Base-by-base conservation (phyloP, 495 filamentous ascomycete species). In the Sporormia fimetaria region DNA sequence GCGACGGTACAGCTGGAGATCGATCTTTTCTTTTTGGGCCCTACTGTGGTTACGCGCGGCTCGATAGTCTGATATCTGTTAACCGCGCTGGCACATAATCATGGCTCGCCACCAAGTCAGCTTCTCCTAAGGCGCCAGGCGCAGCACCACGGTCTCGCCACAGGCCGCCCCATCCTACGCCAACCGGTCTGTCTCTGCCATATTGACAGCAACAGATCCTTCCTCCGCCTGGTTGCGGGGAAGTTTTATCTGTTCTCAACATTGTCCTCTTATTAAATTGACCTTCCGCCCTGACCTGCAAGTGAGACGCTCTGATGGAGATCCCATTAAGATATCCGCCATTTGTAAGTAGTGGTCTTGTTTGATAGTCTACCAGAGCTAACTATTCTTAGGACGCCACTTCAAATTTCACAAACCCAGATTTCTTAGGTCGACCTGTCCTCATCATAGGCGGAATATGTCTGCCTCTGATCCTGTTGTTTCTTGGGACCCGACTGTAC, bases 401-500 rank as follows among this genome's bases (percentile, higher is more conserved):
- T 16, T 24, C 46, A n/a, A 34, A 49, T 35, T 49, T 49, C 21
- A 33, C 11, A 8, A 33, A 44, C 33, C 46, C 40, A 8, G 8
- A 15, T 9, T 49, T 43, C 23, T n/a, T 49, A 16, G 46, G 46
- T n/a, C n/a, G 23, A 22, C 40, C 46, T 10, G 46, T 49, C 9
- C 14, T 49, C 6, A 25, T 49, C 27, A 40, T 35, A 7, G 46
- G 33, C 2, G 33, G 33, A 6, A 42, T 44, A 12, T 38, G 33
- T 24, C 33, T 49, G 12, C 33, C 33, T 23, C 33, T 44, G 3
- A 23, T 49, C 2, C 7, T 49, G 14, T n/a, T 39, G 14, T 49
- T 49, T 22, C 14, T 40, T 2, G 26, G 33, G 11, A 17, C 40
- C 8, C 46, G 40, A 3, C 14, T 49, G 20, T 49, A 22, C 18